Evolutionary conservation across 2,329 filamentous ascomycete genomes (phyloP), one percentile per base, ranked within the genome.

Genomic region (Aspergillus sp.): DNA sequence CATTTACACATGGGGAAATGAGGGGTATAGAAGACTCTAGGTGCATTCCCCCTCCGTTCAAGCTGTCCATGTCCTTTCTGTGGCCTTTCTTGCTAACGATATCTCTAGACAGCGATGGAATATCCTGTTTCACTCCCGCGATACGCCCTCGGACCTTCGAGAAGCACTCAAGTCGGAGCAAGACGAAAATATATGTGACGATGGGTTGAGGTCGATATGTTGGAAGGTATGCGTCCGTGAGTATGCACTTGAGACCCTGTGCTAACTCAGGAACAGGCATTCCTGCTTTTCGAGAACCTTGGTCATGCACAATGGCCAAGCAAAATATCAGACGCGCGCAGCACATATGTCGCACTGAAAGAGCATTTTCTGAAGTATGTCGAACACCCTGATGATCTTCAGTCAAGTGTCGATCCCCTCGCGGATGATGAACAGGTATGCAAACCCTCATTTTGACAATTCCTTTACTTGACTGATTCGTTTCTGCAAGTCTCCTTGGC

Each of bases 191-290:
- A 86, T 88, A 49, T 91, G 89, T 71, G 77, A 87, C 53, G 80
- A 86, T 47, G 91, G 91, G 14, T 85, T 92, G 63, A 87, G 93
- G 56, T 97, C 93, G 3, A 83, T 96, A 39, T 96, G 90, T 75
- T 98, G 93, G 93, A 97, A 96, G 85, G 90, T 89, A 70, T 66
- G 60, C 52, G 43, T 31, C 57, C 55, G 25, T 39, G 15, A 43
- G 21, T 52, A 51, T 35, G 46, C n/a, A 23, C 25, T 6, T 45
- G 58, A 46, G 56, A 44, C 49, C 58, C 67, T 57, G 62, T 62
- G 58, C 64, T 69, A 52, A 69, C 62, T 37, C 37, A 19, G 15
- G 23, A 51, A 55, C 65, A 93, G 90, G 85, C 85, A 39, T 96
- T 97, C 72, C 79, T 97, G 46, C 80, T 96, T 31, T 93, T 92